Evolutionary conservation across 495 filamentous ascomycete genomes (phyloP), one percentile per base, ranked within the genome.

Genomic region (Sordaria brevicollis): DNA sequence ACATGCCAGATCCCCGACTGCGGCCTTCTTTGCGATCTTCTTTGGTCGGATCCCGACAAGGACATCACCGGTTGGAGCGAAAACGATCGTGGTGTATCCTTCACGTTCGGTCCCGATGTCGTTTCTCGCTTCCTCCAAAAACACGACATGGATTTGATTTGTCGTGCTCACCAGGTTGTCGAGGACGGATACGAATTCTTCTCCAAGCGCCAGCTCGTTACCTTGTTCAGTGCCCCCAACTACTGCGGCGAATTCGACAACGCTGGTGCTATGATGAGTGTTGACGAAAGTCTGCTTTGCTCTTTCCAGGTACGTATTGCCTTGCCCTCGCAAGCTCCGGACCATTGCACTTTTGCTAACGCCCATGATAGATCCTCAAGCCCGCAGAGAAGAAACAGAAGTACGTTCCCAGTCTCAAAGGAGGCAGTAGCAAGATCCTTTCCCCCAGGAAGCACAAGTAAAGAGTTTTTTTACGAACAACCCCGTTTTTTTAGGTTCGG

Each of bases 381-480:
- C 95, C 95, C 78, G 95, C 95, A 82, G 95, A 99, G 88, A 99
- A 99, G 89, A 99, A 99, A 91, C 94, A 97, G 93, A 99, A 99
- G 93, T 99, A 97, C 87, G 94, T 97, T 79, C 91, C 92, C 84
- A 89, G 91, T 86, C 89, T 94, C 85, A 31, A 15, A 62, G 92
- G 91, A 85, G 88, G 89, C 84, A 88, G 90, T 71, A 77, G 72
- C 88, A 90, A 89, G 83, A 88, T 91, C 83, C 86, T 91, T 83
- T 95, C 91, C 89, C 90, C 92, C 91, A 83, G 90, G 92, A 89
- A 94, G 92, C 89, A 92, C 85, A 92, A 93, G 88, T 89, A 83
- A 78, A 84, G 83, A 86, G 79, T 79, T 75, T 81, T 82, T 76
- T 91, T 92, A 89, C 92, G 87, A 93, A 91, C 88, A 89, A 88